Evolutionary conservation across 495 filamentous ascomycete species (phyloP), one percentile per base, ranked within the genome.

Genomic region (Neurospora sp.): DNA sequence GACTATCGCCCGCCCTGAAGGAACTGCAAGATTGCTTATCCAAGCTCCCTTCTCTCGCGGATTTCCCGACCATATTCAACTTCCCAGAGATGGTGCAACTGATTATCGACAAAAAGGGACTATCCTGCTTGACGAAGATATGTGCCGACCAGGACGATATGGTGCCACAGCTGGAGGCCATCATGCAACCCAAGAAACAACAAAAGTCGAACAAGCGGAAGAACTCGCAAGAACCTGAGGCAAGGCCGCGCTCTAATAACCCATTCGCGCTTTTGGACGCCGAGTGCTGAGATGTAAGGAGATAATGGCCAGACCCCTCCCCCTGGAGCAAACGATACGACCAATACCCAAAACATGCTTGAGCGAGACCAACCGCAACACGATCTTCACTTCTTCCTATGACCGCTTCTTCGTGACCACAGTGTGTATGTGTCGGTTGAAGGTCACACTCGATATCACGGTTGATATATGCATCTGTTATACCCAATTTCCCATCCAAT

Each of bases 1-100:
- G 68, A 0, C 11, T 74, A 20, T 59, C 73, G 2, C 1, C 39
- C 18, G 44, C 68, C 0, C n/a, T 74, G 16, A 40, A 39, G 16
- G 39, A 72, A 11, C 70, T 79, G 16, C n/a, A 61, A 7, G 22
- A 35, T 0, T 38, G 31, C 1, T 35, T 80, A 7, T 68, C 73
- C 4, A 27, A 18, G 1, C 70, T 81, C 4, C 79, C 79, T 31
- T 37, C 77, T 3, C 69, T 80, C 6, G 4, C 73, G 12, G 71
- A 69, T 0, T 80, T 76, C 38, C 78, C 78, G 2, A 76, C 76
- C 16, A 12, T 71, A 2, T 12, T 40, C 4, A 46, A 27, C 16
- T 80, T 81, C 46, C 71, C 71, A 7, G 68, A 77, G 9, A 74
- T 71, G 11, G 66, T 80, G 4, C 35, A 9, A 12, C 12, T 8